These are phyloP conservation scores for Glonium stellatum DNA, from an alignment of 495 filamentous ascomycete species.

Conservation along the genomic window DNA sequence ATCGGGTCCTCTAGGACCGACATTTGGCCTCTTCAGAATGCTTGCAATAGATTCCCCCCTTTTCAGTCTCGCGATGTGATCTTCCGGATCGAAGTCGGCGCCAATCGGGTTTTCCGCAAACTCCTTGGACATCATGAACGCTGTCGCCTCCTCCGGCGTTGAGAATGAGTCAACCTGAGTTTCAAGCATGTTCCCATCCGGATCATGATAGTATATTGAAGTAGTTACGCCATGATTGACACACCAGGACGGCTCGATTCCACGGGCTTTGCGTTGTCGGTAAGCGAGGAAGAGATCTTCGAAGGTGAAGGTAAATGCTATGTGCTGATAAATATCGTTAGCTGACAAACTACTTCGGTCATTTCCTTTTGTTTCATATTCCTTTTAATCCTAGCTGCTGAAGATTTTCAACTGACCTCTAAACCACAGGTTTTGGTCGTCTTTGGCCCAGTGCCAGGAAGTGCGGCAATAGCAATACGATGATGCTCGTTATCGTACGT, in stretches of 20 bases:
- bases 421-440: constrained; percentile 29
- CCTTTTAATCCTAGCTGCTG: no score
- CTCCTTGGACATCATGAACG: constrained; percentile 30
- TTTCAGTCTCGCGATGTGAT: constrained; percentile 5
- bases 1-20: background rate
- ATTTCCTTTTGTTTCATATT: no score
- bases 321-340: constrained; percentile 27
- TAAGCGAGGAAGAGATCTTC: constrained; percentile 26
- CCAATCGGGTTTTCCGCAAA: constrained; percentile 34
- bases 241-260: constrained; percentile 39
- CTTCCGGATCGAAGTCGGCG: constrained; percentile 37
- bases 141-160: constrained; percentile 34
- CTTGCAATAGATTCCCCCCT: background rate
- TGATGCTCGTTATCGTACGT: constrained; percentile 45
- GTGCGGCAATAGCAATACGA: constrained; percentile 37
- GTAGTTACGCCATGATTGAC: constrained; percentile 44
- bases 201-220: constrained; percentile 43
- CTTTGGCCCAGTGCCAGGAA: constrained; percentile 29
- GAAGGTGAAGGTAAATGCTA: constrained; percentile 38
- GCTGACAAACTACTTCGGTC: no score
- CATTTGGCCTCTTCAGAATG: background rate
- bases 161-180: constrained; percentile 42
- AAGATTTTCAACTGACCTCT: background rate
- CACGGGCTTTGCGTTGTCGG: constrained; percentile 31
- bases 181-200: constrained; percentile 44